A percentile compares a stretch with the other conserved stretches of the same genome.
phyloP scores from a whole-genome alignment of 768 basidiomycete genomes.

The Tephrocybe sp. region DNA sequence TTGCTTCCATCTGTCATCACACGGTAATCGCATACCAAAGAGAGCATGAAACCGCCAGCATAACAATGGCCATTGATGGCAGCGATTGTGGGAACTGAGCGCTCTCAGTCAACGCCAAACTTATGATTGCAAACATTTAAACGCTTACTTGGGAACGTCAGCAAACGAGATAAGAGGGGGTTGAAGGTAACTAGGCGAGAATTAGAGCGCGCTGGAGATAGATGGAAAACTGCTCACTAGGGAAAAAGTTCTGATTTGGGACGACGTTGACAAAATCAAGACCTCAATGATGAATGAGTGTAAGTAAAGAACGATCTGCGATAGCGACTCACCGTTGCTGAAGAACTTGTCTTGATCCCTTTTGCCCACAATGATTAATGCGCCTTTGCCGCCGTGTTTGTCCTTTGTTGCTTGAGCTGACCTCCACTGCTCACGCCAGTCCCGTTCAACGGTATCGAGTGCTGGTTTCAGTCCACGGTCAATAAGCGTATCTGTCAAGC shows the following conservation, averaged over 20 bases:
- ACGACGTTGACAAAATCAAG: constrained; percentile 57
- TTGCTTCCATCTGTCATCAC: constrained; percentile 81
- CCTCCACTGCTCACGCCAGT: constrained; percentile 62
- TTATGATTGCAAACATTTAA: neutral
- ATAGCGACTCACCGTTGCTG: constrained; percentile 59
- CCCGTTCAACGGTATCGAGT: constrained; percentile 66
- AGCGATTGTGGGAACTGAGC: constrained; percentile 70
- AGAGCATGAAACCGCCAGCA: constrained; percentile 78
- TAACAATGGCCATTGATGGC: constrained; percentile 86
- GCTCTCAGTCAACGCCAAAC: neutral
- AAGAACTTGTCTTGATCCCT: constrained; percentile 84
- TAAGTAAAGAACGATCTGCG: neutral
- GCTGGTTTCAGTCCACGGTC: constrained; percentile 64
- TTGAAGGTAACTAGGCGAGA: constrained; percentile 60
- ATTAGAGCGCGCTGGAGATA: constrained; percentile 7
- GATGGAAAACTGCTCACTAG: too few species aligned
- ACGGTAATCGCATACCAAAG: constrained; percentile 83
- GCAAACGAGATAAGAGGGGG: constrained; percentile 62
- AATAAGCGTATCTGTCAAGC: constrained; percentile 59
- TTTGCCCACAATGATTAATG: constrained; percentile 74
- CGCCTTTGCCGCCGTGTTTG: constrained; percentile 57
- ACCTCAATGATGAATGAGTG: constrained; percentile 35
- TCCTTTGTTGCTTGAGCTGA: constrained; percentile 40
- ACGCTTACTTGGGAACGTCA: constrained; percentile 73
- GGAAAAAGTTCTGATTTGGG: constrained; percentile 61